Evolutionary conservation across 495 filamentous ascomycete genomes (phyloP).

Genomic region (Penicillium maclennaniae): DNA sequence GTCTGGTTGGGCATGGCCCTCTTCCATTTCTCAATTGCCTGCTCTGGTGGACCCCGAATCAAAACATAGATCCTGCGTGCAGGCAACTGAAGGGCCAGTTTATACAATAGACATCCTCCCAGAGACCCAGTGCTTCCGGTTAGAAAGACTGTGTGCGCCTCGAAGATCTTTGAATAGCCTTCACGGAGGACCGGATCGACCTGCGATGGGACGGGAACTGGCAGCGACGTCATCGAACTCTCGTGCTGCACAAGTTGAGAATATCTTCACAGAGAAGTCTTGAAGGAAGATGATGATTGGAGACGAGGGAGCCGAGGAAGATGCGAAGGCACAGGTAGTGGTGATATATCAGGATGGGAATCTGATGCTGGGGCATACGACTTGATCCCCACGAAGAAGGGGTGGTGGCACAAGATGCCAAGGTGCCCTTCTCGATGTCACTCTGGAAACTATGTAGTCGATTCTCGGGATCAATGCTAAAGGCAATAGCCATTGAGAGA

Average conservation of each 20-base stretch:
- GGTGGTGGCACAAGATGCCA: neutral
- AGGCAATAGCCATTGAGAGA: too few species aligned
- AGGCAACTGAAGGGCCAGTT: conserved; percentile 34
- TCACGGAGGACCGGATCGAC: conserved; percentile 22
- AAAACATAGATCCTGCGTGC: conserved; percentile 32
- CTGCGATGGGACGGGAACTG: conserved; percentile 7
- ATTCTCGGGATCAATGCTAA: too few species aligned
- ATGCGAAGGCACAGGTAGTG: neutral
- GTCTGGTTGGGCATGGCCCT: conserved; percentile 32
- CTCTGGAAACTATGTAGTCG: neutral
- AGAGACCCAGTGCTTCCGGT: conserved; percentile 38
- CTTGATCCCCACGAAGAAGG: neutral
- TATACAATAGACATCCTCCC: conserved; percentile 38
- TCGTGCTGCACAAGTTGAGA: neutral
- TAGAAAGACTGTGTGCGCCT: conserved; percentile 32
- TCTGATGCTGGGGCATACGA: neutral
- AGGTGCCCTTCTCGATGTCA: neutral
- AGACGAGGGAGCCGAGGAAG: neutral
- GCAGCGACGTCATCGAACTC: conserved; percentile 9
- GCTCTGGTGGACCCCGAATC: conserved; percentile 22
- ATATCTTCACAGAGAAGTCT: too few species aligned
- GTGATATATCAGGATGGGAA: neutral
- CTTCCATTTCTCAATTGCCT: conserved; percentile 31
- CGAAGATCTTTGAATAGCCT: conserved; percentile 29
- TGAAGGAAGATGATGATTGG: neutral